These are phyloP conservation scores for Tolypocladium tropicale DNA, from an alignment of 2,329 filamentous ascomycete genomes.

Conservation along the genomic window DNA sequence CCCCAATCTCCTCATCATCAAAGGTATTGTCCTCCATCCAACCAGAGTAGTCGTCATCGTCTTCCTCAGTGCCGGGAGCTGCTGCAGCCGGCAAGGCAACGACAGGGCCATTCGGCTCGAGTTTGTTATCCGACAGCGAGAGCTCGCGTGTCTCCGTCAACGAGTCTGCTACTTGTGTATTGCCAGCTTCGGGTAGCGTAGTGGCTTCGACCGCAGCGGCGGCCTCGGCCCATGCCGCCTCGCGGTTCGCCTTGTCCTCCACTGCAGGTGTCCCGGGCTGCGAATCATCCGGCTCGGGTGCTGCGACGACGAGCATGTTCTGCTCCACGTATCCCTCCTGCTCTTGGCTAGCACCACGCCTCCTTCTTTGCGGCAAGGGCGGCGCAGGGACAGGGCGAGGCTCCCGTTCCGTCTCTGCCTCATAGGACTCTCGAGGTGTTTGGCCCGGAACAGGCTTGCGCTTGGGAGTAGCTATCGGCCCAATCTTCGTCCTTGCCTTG, in stretches of 20 bases:
- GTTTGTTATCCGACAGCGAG: not conserved
- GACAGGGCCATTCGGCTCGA: conserved; percentile 3
- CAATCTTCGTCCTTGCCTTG: conserved; percentile 48
- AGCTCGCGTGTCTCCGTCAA: not conserved
- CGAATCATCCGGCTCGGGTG: conserved; percentile 52
- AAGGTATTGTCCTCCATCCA: conserved; percentile 20
- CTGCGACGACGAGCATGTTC: conserved; percentile 52
- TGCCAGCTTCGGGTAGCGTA: conserved; percentile 4
- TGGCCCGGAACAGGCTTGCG: conserved; percentile 41
- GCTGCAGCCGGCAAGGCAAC: conserved; percentile 7
- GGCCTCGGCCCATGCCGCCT: conserved; percentile 7
- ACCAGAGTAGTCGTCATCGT: conserved; percentile 24
- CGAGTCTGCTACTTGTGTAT: not conserved
- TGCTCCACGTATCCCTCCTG: conserved; percentile 31
- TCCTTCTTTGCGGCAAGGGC: conserved; percentile 36
- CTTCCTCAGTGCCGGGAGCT: conserved; percentile 8
- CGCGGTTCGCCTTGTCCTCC: conserved; percentile 18
- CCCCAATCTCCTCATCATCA: conserved; percentile 5
- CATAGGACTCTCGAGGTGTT: conserved; percentile 8
- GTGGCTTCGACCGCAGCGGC: not conserved
- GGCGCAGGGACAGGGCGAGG: conserved; percentile 20
- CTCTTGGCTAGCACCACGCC: conserved; percentile 23
- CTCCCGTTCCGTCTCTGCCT: conserved; percentile 20
- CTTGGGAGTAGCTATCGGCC: conserved; percentile 47
- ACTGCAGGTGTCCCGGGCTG: conserved; percentile 41